Evolutionary conservation across 1,284 basidiomycete genomes (phyloP), one percentile per base, ranked within the genome.

Genomic region (Ceratobasidium theobromae): DNA sequence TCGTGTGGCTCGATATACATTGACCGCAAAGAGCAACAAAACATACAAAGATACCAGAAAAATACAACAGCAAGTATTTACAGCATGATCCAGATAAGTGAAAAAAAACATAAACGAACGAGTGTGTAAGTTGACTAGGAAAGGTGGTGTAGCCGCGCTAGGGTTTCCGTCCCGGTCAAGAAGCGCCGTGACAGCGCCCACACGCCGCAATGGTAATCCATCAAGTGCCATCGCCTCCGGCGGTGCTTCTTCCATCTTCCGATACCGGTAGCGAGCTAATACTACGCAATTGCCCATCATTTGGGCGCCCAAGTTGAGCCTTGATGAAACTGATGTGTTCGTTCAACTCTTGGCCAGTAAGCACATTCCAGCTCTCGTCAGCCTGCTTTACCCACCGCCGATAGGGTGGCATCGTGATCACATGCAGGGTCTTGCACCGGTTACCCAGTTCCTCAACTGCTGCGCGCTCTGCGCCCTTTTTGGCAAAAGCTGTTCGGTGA

Each of bases 341-440:
- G 28, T 64, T 41, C 38, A 64, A 21, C 27, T 64, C 60, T 41
- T 27, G 60, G 21, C 60, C 60, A 4, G 60, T 41, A 11, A 64
- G 48, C 14, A 64, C 27, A 38, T 16, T 43, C 60, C 60, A 64
- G 16, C 11, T 41, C 3, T 28, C 60, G 16, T 40, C 46, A 21
- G 49, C 25, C 12, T 43, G 23, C 18, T 23, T 48, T n/a, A 64
- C 60, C 60, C 60, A 64, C 33, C 60, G 60, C 12, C 60, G 60
- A 38, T 64, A 64, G 18, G 60, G 60, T 1, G 60, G 60, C 60
- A 64, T 64, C 4, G 60, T 64, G n/a, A 64, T 64, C 5, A 64
- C 60, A 8, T 16, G 11, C 4, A 64, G 49, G 0, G 60, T 52
- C n/a, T 32, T 38, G 27, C 60, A 64, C 12, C 52, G 60, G 30